These are phyloP conservation scores for Ustilago trichophora DNA, from an alignment of 1,284 basidiomycete genomes.

Conservation along the genomic window DNA sequence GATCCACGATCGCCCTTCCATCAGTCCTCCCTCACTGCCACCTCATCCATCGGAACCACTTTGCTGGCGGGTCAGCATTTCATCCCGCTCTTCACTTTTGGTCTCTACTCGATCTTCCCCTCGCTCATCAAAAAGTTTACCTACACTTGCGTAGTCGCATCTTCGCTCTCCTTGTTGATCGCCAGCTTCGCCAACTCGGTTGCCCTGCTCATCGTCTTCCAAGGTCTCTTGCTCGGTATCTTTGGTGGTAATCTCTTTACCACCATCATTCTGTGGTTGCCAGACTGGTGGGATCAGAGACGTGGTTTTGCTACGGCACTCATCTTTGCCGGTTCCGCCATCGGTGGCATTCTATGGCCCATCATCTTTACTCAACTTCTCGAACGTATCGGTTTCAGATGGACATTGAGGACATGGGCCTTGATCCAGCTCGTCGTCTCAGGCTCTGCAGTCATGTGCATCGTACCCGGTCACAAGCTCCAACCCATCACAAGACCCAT, in stretches of 20 bases:
- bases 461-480: slow-evolving; percentile 15
- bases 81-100: slow-evolving; percentile 45
- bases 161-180: slow-evolving; percentile 40
- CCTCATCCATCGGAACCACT: slow-evolving; percentile 50
- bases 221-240: slow-evolving; percentile 50
- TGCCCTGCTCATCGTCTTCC: slow-evolving; percentile 48
- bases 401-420: slow-evolving; percentile 49
- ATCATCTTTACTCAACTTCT: slow-evolving; percentile 44
- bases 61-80: slow-evolving; percentile 51
- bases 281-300: slow-evolving; percentile 51
- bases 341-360: slow-evolving; percentile 57
- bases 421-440: slow-evolving; percentile 38
- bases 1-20: slow-evolving; percentile 47
- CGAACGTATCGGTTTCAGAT: slow-evolving; percentile 42
- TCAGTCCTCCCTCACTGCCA: slow-evolving; percentile 27
- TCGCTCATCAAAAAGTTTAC: slow-evolving; percentile 42
- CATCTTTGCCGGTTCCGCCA: slow-evolving; percentile 46
- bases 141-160: slow-evolving; percentile 20
- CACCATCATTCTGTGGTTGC: slow-evolving; percentile 50
- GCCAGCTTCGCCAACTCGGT: slow-evolving; percentile 46
- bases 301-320: slow-evolving; percentile 50
- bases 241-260: slow-evolving; percentile 48
- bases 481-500: slow-evolving; percentile 1
- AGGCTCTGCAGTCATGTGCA: slow-evolving; percentile 21
- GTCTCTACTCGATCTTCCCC: slow-evolving; percentile 44